These are phyloP conservation scores for Suhomyces kilbournensis DNA, from an alignment of 805 yeast genomes.

Conservation along the genomic window DNA sequence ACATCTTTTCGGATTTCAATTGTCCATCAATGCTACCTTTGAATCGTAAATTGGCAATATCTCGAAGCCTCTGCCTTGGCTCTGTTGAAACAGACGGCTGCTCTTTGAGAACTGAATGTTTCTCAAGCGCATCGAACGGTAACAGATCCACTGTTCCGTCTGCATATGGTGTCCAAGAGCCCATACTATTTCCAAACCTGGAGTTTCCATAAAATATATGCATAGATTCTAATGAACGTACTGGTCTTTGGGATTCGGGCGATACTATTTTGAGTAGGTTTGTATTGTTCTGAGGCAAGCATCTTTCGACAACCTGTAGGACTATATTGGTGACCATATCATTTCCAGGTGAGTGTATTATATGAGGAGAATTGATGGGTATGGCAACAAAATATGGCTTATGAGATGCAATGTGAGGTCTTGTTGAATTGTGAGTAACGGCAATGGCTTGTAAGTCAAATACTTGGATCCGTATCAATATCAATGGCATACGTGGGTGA, in stretches of 20 bases:
- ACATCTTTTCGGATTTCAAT: conserved; percentile 33
- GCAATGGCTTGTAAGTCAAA: conserved; percentile 45
- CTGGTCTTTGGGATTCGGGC: conserved; percentile 34
- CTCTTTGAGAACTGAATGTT: conserved; percentile 37
- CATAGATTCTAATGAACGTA: conserved; percentile 51
- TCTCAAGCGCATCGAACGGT: conserved; percentile 49
- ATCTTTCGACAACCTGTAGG: conserved; percentile 56
- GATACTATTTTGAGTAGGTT: conserved; percentile 37
- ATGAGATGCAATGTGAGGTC: conserved; percentile 50
- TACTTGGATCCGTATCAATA: conserved; percentile 63
- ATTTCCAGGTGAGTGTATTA: conserved; percentile 53
- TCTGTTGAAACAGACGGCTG: conserved; percentile 2
- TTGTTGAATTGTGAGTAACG: conserved; percentile 10
- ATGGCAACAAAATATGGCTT: conserved; percentile 65
- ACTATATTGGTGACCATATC: conserved; percentile 50
- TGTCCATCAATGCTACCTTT: conserved; percentile 50
- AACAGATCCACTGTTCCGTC: conserved; percentile 61
- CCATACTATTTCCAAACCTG: conserved; percentile 58
- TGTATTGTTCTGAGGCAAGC: conserved; percentile 46
- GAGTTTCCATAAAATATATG: conserved; percentile 60
- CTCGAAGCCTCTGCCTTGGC: conserved; percentile 20
- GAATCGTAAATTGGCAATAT: conserved; percentile 55
- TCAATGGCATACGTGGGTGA: conserved; percentile 61
- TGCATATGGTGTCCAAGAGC: conserved; percentile 74
- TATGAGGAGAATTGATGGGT: conserved; percentile 63